These are phyloP conservation scores for Candida endomychidarum DNA, from an alignment of 805 yeast genomes.

Conservation along the genomic window DNA sequence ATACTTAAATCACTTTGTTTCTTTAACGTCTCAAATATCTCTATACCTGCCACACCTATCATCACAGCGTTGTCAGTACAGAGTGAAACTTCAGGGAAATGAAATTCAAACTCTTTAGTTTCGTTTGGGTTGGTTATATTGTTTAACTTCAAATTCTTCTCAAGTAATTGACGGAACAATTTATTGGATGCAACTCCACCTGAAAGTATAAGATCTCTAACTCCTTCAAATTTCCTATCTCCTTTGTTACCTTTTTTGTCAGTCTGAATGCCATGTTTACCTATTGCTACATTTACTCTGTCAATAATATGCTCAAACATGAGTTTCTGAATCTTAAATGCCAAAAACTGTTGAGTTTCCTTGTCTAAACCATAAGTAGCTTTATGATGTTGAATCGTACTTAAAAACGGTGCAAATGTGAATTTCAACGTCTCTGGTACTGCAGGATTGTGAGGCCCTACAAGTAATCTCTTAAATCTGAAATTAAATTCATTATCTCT, in stretches of 20 bases:
- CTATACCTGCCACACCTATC: constrained; percentile 98
- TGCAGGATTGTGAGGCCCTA: constrained; percentile 28
- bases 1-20: constrained; percentile 51
- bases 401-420: constrained; percentile 76
- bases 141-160: constrained; percentile 31
- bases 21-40: constrained; percentile 60
- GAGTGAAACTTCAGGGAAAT: constrained; percentile 66
- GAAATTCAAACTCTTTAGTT: constrained; percentile 32
- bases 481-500: constrained; percentile 26
- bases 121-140: constrained; percentile 2
- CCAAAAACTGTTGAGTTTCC: constrained; percentile 48
- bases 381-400: constrained; percentile 45
- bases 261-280: constrained; percentile 28
- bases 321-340: constrained; percentile 59
- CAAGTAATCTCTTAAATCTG: constrained; percentile 31
- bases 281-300: constrained; percentile 55
- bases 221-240: constrained; percentile 41
- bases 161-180: constrained; percentile 50
- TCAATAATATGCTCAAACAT: constrained; percentile 72
- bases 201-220: constrained; percentile 68
- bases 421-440: constrained; percentile 41
- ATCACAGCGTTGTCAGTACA: constrained; percentile 96
- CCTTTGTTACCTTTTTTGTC: constrained; percentile 21
- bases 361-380: constrained; percentile 10
- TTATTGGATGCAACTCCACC: constrained; percentile 93